These are phyloP conservation scores for Coprinopsis marcescibilis DNA, from an alignment of 768 basidiomycete genomes.

Conservation along the genomic window DNA sequence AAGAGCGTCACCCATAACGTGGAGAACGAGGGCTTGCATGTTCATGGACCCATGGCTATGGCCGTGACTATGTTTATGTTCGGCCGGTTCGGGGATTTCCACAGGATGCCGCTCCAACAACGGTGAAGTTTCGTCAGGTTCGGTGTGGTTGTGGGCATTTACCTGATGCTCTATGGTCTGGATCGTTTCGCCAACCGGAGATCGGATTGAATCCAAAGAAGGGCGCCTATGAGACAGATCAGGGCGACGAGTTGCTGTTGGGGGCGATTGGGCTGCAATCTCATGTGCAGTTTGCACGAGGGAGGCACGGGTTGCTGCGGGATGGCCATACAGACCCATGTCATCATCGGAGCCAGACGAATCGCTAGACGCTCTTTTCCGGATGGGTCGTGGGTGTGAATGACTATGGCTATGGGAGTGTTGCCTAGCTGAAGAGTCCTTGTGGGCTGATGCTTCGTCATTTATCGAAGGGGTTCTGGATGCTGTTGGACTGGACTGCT, in stretches of 20 bases:
- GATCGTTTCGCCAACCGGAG: constrained; percentile 7
- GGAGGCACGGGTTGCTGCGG: constrained; percentile 64
- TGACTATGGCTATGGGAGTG: constrained; percentile 16
- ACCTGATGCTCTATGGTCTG: background rate
- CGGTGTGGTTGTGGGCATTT: background rate
- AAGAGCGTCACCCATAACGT: constrained; percentile 94
- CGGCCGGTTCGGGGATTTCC: background rate
- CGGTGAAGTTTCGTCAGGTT: constrained; percentile 1
- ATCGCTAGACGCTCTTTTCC: constrained; percentile 15
- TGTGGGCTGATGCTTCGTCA: constrained; percentile 7
- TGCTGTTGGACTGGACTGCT: constrained; percentile 29
- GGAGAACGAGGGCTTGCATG: constrained; percentile 92
- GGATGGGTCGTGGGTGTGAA: constrained; percentile 26
- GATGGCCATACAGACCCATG: constrained; percentile 60
- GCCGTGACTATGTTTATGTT: constrained; percentile 9
- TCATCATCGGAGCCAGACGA: constrained; percentile 24
- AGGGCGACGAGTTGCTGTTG: constrained; percentile 26
- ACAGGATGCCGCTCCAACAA: background rate
- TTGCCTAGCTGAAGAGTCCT: too few species aligned
- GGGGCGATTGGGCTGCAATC: constrained; percentile 55
- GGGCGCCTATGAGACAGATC: constrained; percentile 20
- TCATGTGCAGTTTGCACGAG: constrained; percentile 83
- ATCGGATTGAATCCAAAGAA: constrained; percentile 20
- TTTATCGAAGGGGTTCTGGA: constrained; percentile 17
- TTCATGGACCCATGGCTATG: constrained; percentile 81